These are phyloP conservation scores for Solanum chiquidenum DNA, from an alignment of 257 asterid genomes.

Conservation along the genomic window DNA sequence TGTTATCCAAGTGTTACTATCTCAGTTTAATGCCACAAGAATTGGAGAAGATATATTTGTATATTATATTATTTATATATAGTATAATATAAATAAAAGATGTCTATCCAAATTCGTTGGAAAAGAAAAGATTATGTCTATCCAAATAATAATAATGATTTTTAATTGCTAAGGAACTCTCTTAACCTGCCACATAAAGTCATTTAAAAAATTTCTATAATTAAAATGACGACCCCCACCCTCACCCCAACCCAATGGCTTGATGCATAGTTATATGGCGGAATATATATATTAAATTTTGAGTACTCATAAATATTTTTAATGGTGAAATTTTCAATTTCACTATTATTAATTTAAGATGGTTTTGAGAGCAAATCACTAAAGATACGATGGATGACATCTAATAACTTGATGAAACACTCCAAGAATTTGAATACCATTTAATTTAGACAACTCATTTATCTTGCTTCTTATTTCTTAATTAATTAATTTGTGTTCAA, in stretches of 20 bases:
- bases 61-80: background rate
- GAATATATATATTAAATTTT: background rate
- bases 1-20: background rate
- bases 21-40: background rate
- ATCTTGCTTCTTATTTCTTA: background rate
- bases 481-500: background rate
- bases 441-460: background rate
- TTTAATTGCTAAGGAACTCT: background rate
- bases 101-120: background rate
- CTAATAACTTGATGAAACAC: background rate
- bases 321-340: background rate
- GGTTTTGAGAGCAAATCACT: background rate
- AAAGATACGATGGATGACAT: background rate
- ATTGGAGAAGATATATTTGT: background rate
- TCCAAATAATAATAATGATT: background rate
- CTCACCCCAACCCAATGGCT: background rate
- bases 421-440: background rate
- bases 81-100: too few species aligned
- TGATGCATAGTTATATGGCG: background rate
- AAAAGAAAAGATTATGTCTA: background rate
- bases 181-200: background rate
- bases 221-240: background rate
- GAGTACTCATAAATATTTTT: background rate
- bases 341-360: background rate
- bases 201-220: background rate